Conservation (phyloP, 805 yeast genomes). For the Metschnikowia gruessii region DNA sequence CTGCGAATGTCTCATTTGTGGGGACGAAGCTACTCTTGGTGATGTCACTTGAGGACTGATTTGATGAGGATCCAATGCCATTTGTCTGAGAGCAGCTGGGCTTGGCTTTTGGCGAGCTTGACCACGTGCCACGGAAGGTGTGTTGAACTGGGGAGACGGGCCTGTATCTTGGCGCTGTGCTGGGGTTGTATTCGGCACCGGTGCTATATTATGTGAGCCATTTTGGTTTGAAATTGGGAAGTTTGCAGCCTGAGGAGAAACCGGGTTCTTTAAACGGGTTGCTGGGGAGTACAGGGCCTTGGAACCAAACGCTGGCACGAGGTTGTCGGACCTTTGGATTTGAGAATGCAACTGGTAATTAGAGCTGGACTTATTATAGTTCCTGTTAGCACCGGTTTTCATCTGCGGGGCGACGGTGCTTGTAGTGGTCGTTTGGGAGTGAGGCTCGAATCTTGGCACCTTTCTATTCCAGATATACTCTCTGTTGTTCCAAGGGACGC, state of each 20-base stretch:
- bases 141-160: neutral
- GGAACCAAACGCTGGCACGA: slow-evolving; percentile 32
- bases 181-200: neutral
- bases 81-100: slow-evolving; percentile 5
- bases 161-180: slow-evolving; percentile 1
- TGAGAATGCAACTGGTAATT: slow-evolving; percentile 41
- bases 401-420: slow-evolving; percentile 21
- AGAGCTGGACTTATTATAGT: slow-evolving; percentile 36
- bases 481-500: slow-evolving; percentile 40
- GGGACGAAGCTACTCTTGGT: neutral
- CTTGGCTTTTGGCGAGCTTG: slow-evolving; percentile 3
- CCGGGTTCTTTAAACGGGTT: slow-evolving; percentile 29
- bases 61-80: slow-evolving; percentile 1
- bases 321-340: slow-evolving; percentile 33
- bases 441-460: slow-evolving; percentile 30
- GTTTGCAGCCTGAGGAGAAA: neutral
- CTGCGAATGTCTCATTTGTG: no score
- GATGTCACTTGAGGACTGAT: neutral
- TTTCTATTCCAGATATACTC: slow-evolving; percentile 37
- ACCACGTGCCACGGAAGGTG: slow-evolving; percentile 1
- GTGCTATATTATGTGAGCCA: neutral
- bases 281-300: slow-evolving; percentile 35
- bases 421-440: slow-evolving; percentile 3
- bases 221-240: neutral
- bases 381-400: slow-evolving; percentile 37